A percentile compares a stretch with the other conserved stretches of the same genome.
Conservation (phyloP, 768 basidiomycete genomes). For the Boletellus ananas region DNA sequence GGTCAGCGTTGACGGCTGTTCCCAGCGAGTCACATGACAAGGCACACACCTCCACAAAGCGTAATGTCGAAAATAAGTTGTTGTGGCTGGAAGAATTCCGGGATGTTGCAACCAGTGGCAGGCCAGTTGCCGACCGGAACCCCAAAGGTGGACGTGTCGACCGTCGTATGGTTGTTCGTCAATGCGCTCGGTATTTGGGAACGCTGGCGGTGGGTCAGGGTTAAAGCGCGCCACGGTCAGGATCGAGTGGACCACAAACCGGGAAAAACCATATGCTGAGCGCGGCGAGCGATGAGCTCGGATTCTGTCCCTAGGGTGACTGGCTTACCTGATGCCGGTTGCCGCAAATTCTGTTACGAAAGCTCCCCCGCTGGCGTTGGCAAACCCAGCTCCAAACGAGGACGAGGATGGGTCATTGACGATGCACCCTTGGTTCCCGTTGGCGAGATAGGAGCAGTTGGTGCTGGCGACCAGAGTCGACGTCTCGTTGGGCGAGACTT, state of each 20-base stretch:
- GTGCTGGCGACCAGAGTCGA: slow-evolving; percentile 53
- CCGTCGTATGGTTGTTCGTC: slow-evolving; percentile 45
- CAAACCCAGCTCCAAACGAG: slow-evolving; percentile 68
- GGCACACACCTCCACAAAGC: slow-evolving; percentile 53
- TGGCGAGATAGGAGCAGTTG: slow-evolving; percentile 55
- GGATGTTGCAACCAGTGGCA: slow-evolving; percentile 48
- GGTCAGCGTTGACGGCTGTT: slow-evolving; percentile 9
- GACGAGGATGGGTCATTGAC: slow-evolving; percentile 49
- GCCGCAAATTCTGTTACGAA: slow-evolving; percentile 71
- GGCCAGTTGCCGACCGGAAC: slow-evolving; percentile 71
- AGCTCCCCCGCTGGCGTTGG: slow-evolving; percentile 63
- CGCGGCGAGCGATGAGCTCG: background rate
- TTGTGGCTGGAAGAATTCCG: slow-evolving; percentile 56
- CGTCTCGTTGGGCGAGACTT: slow-evolving; percentile 45
- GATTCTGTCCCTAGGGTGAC: no score
- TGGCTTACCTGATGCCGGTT: slow-evolving; percentile 58
- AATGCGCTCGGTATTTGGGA: slow-evolving; percentile 46
- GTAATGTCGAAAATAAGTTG: slow-evolving; percentile 73
- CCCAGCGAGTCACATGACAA: slow-evolving; percentile 10
- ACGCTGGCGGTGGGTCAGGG: slow-evolving; percentile 15
- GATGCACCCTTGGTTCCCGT: slow-evolving; percentile 63
- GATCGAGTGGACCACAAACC: slow-evolving; percentile 12
- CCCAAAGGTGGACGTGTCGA: slow-evolving; percentile 57
- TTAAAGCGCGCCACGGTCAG: background rate
- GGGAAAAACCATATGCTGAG: slow-evolving; percentile 31